Conservation (phyloP, 164 flowering plant genomes). For the Pachysandra terminalis region DNA sequence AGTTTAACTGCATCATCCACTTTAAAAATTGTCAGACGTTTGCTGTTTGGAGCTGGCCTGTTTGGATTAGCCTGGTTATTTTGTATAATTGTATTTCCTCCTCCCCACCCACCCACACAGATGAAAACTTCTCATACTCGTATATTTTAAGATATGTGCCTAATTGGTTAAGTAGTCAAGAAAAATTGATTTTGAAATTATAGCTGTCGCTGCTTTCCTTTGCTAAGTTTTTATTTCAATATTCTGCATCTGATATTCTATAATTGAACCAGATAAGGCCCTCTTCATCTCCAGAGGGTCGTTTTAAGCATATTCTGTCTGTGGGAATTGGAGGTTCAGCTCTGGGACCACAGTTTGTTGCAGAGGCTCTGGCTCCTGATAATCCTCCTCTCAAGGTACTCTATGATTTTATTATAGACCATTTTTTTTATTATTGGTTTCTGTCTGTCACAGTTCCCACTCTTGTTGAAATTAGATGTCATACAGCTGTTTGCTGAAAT, state of each 20-base stretch:
- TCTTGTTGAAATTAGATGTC: background rate
- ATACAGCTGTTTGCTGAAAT: no score
- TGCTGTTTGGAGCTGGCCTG: background rate
- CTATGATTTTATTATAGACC: background rate
- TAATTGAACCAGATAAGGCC: conserved; percentile 67
- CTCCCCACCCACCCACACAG: no score
- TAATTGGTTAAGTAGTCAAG: background rate
- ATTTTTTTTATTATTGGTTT: background rate
- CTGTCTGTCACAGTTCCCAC: background rate
- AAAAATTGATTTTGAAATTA: no score
- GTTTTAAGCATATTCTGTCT: conserved; percentile 89
- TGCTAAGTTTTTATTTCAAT: background rate
- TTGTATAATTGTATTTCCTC: no score
- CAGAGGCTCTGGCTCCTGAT: conserved; percentile 98
- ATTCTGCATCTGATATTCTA: conserved; percentile 12
- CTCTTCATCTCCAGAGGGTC: conserved; percentile 61
- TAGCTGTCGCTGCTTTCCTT: background rate
- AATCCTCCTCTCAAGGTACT: conserved; percentile 95
- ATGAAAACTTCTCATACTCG: background rate
- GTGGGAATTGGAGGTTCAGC: conserved; percentile 99
- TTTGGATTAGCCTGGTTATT: no score
- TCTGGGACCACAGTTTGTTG: conserved; percentile 97
- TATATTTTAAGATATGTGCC: background rate
- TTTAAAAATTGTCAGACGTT: background rate
- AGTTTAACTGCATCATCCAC: no score